These are phyloP conservation scores for Fusarium beomiforme DNA, from an alignment of 2,329 filamentous ascomycete species.

Conservation along the genomic window DNA sequence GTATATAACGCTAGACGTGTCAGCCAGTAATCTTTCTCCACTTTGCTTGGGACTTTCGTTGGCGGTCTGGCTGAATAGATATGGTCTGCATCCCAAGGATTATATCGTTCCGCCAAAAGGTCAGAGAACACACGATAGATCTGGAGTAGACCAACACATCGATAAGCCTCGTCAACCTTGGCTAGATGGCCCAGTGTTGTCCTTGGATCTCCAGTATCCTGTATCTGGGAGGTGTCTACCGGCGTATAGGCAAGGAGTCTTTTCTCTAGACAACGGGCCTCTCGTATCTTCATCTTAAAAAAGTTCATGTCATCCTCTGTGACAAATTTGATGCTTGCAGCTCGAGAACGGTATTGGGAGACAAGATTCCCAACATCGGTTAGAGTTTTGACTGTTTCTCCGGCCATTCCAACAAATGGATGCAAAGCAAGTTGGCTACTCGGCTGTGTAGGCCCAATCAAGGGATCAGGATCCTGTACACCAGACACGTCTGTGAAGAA, in stretches of 20 bases:
- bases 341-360: background rate
- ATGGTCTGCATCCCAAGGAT: background rate
- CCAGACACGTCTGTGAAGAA: background rate
- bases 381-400: background rate
- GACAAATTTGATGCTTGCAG: background rate
- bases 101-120: background rate
- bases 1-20: background rate
- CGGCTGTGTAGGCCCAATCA: background rate
- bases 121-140: background rate
- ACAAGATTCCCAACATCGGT: background rate
- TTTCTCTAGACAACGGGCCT: background rate
- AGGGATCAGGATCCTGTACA: too few species aligned
- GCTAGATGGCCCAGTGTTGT: background rate
- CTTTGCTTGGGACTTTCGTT: background rate
- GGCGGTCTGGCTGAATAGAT: background rate
- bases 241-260: background rate
- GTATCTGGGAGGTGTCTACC: background rate
- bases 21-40: background rate
- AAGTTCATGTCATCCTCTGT: background rate
- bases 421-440: background rate
- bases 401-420: background rate
- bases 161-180: background rate
- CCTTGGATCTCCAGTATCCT: background rate
- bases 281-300: background rate
- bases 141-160: background rate